phyloP scores from a whole-genome alignment of 2,329 filamentous ascomycete species.

The Arthroderma sp. region DNA sequence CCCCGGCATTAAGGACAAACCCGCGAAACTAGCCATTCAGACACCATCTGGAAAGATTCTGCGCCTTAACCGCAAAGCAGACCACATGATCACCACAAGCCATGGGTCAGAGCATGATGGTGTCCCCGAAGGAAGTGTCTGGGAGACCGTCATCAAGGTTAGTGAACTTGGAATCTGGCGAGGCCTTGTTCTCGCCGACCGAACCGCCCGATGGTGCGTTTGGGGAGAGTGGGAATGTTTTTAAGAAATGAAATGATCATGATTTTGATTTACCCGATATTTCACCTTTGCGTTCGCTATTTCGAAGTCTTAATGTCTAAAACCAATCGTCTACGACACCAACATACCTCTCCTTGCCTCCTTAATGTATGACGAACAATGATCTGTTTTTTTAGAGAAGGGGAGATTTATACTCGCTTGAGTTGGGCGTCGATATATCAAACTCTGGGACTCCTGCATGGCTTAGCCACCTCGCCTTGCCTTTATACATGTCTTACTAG shows the following conservation, averaged over 20 bases:
- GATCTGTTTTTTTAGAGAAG: too few species aligned
- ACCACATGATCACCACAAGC: conserved; percentile 29
- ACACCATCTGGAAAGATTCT: conserved; percentile 90
- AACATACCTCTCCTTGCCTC: too few species aligned
- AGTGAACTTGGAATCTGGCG: conserved; percentile 51
- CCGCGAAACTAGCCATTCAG: conserved; percentile 90
- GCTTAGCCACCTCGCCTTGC: too few species aligned
- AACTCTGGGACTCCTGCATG: too few species aligned
- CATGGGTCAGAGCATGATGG: conserved; percentile 23
- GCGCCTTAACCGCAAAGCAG: conserved; percentile 41
- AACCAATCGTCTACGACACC: too few species aligned
- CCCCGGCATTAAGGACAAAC: conserved; percentile 45
- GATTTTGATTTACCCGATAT: too few species aligned
- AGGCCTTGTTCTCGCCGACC: conserved; percentile 50
- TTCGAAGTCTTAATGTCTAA: too few species aligned
- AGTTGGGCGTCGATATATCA: too few species aligned
- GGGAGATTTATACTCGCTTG: too few species aligned
- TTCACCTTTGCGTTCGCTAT: too few species aligned
- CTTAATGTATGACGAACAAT: too few species aligned
- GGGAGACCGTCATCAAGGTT: conserved; percentile 57
- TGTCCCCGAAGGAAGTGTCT: conserved; percentile 40
- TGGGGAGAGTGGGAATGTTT: conserved; percentile 54
- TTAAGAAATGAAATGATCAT: conserved; percentile 18
- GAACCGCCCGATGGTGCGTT: conserved; percentile 55
- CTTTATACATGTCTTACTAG: too few species aligned